Percentiles rank a stretch among this genome's conserved stretches.
Conservation (phyloP, 2,329 filamentous ascomycete genomes). For the Neophaeococcomyces aloes region DNA sequence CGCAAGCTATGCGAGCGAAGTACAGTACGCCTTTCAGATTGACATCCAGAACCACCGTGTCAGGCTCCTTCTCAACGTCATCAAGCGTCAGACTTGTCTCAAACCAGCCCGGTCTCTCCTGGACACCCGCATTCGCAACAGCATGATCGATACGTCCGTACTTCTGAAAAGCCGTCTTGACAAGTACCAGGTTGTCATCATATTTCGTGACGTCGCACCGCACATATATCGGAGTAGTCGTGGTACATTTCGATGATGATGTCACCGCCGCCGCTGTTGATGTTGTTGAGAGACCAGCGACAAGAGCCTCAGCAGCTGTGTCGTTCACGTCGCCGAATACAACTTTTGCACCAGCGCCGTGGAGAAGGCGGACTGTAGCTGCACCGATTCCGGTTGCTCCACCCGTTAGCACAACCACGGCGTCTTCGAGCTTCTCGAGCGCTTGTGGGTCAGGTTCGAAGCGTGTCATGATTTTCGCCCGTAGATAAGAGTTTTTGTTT, state of each 20-base stretch:
- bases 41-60: slow-evolving; percentile 32
- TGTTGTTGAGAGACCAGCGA: slow-evolving; percentile 12
- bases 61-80: slow-evolving; percentile 26
- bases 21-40: slow-evolving; percentile 40
- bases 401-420: slow-evolving; percentile 17
- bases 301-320: slow-evolving; percentile 20
- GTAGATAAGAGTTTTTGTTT: too few species aligned
- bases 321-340: slow-evolving; percentile 36
- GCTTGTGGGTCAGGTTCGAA: neutral
- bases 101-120: slow-evolving; percentile 36
- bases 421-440: slow-evolving; percentile 5
- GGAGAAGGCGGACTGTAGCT: slow-evolving; percentile 31
- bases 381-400: slow-evolving; percentile 37
- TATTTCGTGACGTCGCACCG: slow-evolving; percentile 42
- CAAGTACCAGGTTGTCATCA: slow-evolving; percentile 36
- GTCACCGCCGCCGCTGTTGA: slow-evolving; percentile 28
- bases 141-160: slow-evolving; percentile 41
- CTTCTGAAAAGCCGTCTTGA: slow-evolving; percentile 35
- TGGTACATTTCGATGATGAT: too few species aligned
- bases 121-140: slow-evolving; percentile 37
- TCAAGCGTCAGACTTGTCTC: slow-evolving; percentile 36
- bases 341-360: slow-evolving; percentile 31
- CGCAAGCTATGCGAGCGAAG: slow-evolving; percentile 40
- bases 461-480: too few species aligned
- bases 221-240: too few species aligned